Evolutionary conservation across 1,139 yeast genomes (phyloP), one percentile per base, ranked within the genome.

Genomic region (Oligophagozyma castellii): DNA sequence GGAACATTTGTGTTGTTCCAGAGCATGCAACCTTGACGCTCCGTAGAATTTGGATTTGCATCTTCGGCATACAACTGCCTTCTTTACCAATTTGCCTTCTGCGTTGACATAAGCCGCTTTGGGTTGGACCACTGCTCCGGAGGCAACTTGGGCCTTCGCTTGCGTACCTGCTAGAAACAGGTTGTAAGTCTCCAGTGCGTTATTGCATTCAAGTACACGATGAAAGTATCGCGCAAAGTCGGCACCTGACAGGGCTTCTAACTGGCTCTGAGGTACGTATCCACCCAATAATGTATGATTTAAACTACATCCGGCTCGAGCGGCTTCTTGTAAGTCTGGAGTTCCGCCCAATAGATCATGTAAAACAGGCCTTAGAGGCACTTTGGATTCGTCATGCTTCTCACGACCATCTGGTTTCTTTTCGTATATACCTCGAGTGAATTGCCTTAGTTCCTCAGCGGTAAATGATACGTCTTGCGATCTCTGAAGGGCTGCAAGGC

Each of bases 191-290:
- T 42, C 44, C 14, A 46, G 24, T 2, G 53, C 44, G 22, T 42
- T 35, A 16, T 46, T 48, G 26, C 50, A 48, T 18, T 48, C 50
- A 13, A 49, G 24, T 2, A 43, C 35, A 25, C 40, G 46, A 26
- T 48, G 49, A 31, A 51, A 48, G 29, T 44, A 47, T 11, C 46
- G 48, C n/a, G 55, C 53, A 37, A 51, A 51, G 30, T 51, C 54
- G 16, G 43, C 39, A 29, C 53, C 44, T 1, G 53, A 48, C 5
- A 51, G 34, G 4, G 53, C 38, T 29, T 51, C 55, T 24, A 51
- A 27, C 32, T 49, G 53, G 20, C 40, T 36, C 29, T 38, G 39
- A 16, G 55, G 55, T 7, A 51, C 54, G 29, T 46, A 49, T 5
- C 53, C 52, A 11, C 55, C 55, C 12, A 51, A 35, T 22, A 51